Evolutionary conservation across 768 basidiomycete species (phyloP), one percentile per base, ranked within the genome.

Genomic region (Lentinula edodes): DNA sequence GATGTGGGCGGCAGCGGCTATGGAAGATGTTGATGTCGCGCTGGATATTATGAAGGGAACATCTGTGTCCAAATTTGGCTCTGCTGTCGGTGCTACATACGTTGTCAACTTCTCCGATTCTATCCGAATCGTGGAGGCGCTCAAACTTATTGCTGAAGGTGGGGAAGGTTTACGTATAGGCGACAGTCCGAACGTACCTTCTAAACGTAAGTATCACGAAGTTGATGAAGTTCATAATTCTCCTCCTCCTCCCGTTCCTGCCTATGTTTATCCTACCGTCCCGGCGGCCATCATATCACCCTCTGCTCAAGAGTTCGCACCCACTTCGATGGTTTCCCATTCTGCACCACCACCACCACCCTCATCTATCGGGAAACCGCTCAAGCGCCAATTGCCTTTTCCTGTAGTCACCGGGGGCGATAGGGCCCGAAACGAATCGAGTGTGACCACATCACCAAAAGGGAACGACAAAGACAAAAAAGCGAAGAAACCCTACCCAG

Each of bases 1-100:
- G 34, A 73, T 84, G 39, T 80, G 80, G 66, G 80, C 81, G 0
- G 68, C 70, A 7, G 77, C 77, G 7, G 84, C 84, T 51, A 67
- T 80, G 59, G 78, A 81, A 57, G 79, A 80, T 62, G 69, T 83
- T 28, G 66, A 66, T n/a, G 68, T 70, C 34, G 82, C 80, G 5
- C 69, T 84, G 54, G 77, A 77, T 6, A 69, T 84, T 5, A 65
- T 83, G 63, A 72, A 71, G 20, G 75, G 76, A 45, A 71, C 66
- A 0, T 23, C 34, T 18, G 36, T 18, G 9, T 59, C 58, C 45
- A 62, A 72, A 48, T 54, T 75, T 10, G 69, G 72, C 45, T 72
- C 72, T 1, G 70, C 72, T 12, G 67, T 68, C 20, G 69, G 72
- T 36, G 64, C 72, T n/a, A 66, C 72, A 62, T 46, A 70, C 69